Evolutionary conservation across 768 basidiomycete genomes (phyloP).

Genomic region (Hericium coralloides): DNA sequence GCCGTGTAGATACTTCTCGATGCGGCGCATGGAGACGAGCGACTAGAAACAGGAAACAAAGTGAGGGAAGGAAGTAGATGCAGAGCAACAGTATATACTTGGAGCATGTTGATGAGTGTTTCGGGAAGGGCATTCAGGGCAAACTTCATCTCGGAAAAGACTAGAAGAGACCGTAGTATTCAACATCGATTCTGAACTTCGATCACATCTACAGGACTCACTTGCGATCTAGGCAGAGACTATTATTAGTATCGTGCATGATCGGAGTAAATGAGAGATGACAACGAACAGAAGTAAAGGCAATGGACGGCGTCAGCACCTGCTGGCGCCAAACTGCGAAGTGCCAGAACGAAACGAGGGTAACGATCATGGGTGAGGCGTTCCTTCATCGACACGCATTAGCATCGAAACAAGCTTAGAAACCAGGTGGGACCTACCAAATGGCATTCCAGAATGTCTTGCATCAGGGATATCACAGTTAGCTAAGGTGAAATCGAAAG

Average conservation of each 20-base stretch:
- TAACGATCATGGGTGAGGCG: slow-evolving; percentile 40
- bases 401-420: neutral
- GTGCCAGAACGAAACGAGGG: slow-evolving; percentile 44
- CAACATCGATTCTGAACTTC: neutral
- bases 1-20: slow-evolving; percentile 79
- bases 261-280: neutral
- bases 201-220: slow-evolving; percentile 12
- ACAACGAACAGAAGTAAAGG: slow-evolving; percentile 49
- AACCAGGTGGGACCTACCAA: slow-evolving; percentile 30
- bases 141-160: slow-evolving; percentile 84
- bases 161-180: slow-evolving; percentile 23
- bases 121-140: slow-evolving; percentile 84
- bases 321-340: slow-evolving; percentile 66
- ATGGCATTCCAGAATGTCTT: slow-evolving; percentile 41
- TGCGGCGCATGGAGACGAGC: slow-evolving; percentile 79
- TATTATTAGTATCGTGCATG: neutral
- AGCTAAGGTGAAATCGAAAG: neutral
- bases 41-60: slow-evolving; percentile 31
- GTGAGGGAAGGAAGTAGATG: neutral
- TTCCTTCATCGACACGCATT: slow-evolving; percentile 18
- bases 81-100: slow-evolving; percentile 32
- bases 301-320: slow-evolving; percentile 70
- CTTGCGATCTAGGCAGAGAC: slow-evolving; percentile 29
- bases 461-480: neutral
- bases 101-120: slow-evolving; percentile 84